phyloP scores from a whole-genome alignment of 495 filamentous ascomycete species.

The Lophiostoma macrostomum region DNA sequence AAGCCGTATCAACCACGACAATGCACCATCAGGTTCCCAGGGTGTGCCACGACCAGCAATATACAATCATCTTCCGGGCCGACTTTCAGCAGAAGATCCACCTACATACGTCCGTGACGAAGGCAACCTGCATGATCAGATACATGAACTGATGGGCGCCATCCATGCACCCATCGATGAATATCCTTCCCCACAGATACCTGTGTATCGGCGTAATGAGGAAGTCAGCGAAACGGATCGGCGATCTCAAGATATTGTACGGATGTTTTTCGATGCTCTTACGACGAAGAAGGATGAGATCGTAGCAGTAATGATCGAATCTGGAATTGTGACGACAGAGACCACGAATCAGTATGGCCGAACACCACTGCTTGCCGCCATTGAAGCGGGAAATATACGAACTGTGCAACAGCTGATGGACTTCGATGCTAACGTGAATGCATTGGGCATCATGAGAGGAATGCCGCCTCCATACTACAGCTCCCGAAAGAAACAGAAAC shows the following conservation, averaged over 20 bases:
- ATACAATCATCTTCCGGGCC: too few species aligned
- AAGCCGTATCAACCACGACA: too few species aligned
- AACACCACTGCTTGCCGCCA: slow-evolving; percentile 25
- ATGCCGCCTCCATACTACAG: background rate
- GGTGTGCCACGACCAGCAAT: too few species aligned
- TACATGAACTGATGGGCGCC: too few species aligned
- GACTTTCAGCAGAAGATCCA: too few species aligned
- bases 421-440: slow-evolving; percentile 22
- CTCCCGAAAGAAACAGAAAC: background rate
- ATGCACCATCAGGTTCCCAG: too few species aligned
- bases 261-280: slow-evolving; percentile 16
- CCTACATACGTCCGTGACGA: too few species aligned
- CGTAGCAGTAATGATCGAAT: slow-evolving; percentile 17
- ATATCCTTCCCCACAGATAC: too few species aligned
- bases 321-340: slow-evolving; percentile 13
- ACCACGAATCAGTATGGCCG: slow-evolving; percentile 11
- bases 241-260: slow-evolving; percentile 21
- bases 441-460: slow-evolving; percentile 8
- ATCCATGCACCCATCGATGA: too few species aligned
- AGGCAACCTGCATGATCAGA: too few species aligned
- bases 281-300: slow-evolving; percentile 20
- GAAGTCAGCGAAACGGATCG: too few species aligned
- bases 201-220: too few species aligned
- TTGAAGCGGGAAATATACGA: slow-evolving; percentile 14
- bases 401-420: slow-evolving; percentile 27